A percentile compares a stretch with the other conserved stretches of the same genome.
These are phyloP conservation scores for Vigna nakashimae DNA, from an alignment of 306 rosid species.

Conservation along the genomic window DNA sequence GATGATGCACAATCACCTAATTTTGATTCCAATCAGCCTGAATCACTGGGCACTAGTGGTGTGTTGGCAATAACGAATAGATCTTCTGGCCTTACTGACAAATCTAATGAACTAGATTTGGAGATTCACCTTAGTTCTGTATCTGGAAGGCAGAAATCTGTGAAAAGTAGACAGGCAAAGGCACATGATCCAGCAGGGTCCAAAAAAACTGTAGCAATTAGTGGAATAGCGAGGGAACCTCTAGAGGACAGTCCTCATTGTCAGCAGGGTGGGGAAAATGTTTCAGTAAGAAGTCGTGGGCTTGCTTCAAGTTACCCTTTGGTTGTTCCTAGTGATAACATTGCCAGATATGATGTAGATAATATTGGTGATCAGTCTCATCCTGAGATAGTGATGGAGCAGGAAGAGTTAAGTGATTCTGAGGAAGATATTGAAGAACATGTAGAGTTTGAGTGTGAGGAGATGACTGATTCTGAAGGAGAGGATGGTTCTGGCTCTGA, in stretches of 20 bases:
- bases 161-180: constrained; percentile 48
- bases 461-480: constrained; percentile 97
- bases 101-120: constrained; percentile 78
- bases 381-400: constrained; percentile 93
- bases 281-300: constrained; percentile 43
- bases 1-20: constrained; percentile 49
- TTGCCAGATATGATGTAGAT: constrained; percentile 53
- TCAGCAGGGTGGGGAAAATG: constrained; percentile 52
- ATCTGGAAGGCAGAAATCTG: constrained; percentile 57
- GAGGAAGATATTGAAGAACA: constrained; percentile 93
- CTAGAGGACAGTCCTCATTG: constrained; percentile 42
- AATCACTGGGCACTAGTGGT: constrained; percentile 46
- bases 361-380: constrained; percentile 76
- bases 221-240: constrained; percentile 43
- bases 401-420: constrained; percentile 91
- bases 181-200: constrained; percentile 49
- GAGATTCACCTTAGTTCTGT: constrained; percentile 79
- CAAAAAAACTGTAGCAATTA: constrained; percentile 39
- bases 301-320: constrained; percentile 53
- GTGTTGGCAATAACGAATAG: constrained; percentile 42
- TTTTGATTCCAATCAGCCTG: constrained; percentile 51
- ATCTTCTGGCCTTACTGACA: constrained; percentile 50
- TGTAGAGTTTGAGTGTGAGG: constrained; percentile 96
- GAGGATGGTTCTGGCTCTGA: constrained; percentile 83
- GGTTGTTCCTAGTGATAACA: constrained; percentile 50